Evolutionary conservation across 1,284 basidiomycete genomes (phyloP), one percentile per base, ranked within the genome.

Genomic region (Boletellus deceptivus): DNA sequence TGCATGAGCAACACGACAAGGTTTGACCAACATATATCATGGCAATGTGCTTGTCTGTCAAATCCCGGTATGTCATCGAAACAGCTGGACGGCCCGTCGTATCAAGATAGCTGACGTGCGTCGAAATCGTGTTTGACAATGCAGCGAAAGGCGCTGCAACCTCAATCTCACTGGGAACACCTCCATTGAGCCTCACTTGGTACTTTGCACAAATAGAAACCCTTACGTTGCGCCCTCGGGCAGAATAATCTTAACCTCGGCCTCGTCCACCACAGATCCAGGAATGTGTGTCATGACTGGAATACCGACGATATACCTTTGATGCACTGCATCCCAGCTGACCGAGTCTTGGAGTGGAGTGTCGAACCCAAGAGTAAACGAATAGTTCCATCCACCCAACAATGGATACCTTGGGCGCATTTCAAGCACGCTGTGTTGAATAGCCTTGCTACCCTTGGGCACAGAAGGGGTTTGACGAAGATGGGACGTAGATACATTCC

Each of bases 381-480:
- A 84, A 72, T 97, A 99, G 69, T 98, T 98, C 97, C 97, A 99
- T 17, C 96, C 94, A 27, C 97, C 97, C 54, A 98, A 71, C 24
- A 99, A 64, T 8, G 97, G 97, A 69, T 95, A 99, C 35, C 97
- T 82, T 1, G 97, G 96, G 41, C 78, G 79, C 41, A 99, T 67
- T 62, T 98, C 93, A 37, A 98, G 74, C 10, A 83, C 59, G 52
- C 85, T 89, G 61, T 73, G 79, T 49, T 80, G 77, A 50, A 72
- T 75, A 17, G 71, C 69, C 54, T 78, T 76, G 38, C 74, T 70
- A 16, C 75, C 78, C 61, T 84, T 82, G 8, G 80, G 73, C 13
- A 79, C 70, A 10, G 87, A 80, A 31, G 84, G 80, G 1, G 80
- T 77, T 10, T 79, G 73, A 22, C 92, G 85, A 62, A 99, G 83